Conservation (phyloP, 495 filamentous ascomycete species). For the Pyrenula aspistea region DNA sequence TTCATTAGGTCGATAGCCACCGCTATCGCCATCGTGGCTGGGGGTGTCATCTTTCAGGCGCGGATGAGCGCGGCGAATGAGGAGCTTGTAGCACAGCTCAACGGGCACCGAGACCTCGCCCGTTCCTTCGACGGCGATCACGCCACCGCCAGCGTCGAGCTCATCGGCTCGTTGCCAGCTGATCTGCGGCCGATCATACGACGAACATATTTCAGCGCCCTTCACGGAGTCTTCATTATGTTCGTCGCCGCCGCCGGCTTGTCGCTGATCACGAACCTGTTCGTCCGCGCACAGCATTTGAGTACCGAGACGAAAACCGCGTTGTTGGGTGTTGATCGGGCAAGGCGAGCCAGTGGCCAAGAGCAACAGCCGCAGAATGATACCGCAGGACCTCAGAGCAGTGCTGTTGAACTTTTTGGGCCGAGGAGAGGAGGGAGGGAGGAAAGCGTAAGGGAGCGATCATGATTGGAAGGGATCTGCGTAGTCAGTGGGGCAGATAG, state of each 20-base stretch:
- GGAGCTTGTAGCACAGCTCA: constrained; percentile 1
- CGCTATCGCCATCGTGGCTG: constrained; percentile 48
- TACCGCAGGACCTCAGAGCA: neutral
- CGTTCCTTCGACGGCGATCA: constrained; percentile 1
- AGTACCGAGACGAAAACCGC: neutral
- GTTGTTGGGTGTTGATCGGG: neutral
- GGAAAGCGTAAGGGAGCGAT: neutral
- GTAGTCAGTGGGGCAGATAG: neutral
- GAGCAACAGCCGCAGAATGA: neutral
- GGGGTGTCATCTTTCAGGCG: constrained; percentile 51
- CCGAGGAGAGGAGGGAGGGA: neutral
- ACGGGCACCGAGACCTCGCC: neutral
- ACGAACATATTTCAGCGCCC: neutral
- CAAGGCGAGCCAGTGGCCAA: neutral
- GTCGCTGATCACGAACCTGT: neutral
- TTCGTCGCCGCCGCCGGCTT: neutral
- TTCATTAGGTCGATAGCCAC: constrained; percentile 25
- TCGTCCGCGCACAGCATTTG: neutral
- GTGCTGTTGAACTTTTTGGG: neutral
- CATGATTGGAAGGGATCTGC: neutral
- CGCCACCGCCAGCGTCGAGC: constrained; percentile 5
- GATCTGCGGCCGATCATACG: constrained; percentile 1
- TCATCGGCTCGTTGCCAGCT: constrained; percentile 1
- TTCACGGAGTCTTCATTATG: neutral
- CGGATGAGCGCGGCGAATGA: constrained; percentile 7